Evolutionary conservation across 352 stramenopile genomes (phyloP).

Genomic region (Albugo laibachii): DNA sequence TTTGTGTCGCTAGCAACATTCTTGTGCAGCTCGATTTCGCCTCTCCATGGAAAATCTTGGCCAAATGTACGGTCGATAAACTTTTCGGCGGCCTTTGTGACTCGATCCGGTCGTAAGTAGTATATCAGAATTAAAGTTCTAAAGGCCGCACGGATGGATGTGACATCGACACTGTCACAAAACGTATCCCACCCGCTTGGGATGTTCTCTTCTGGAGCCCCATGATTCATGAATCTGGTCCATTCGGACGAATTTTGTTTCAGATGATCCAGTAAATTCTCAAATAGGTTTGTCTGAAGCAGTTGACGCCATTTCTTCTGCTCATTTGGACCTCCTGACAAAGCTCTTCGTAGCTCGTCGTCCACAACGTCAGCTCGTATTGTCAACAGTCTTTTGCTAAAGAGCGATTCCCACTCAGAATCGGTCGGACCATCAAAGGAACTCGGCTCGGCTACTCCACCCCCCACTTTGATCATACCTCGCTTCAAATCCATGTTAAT

Average conservation of each 20-base stretch:
- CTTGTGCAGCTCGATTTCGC: slow-evolving; percentile 85
- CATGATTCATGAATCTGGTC: slow-evolving; percentile 61
- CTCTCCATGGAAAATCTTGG: slow-evolving; percentile 85
- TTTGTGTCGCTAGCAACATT: slow-evolving; percentile 86
- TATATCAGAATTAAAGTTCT: slow-evolving; percentile 64
- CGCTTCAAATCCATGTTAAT: slow-evolving; percentile 72
- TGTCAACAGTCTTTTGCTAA: slow-evolving; percentile 6
- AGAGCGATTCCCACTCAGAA: slow-evolving; percentile 45
- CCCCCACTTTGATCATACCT: slow-evolving; percentile 23
- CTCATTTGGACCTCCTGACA: slow-evolving; percentile 7
- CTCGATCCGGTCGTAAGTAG: slow-evolving; percentile 77
- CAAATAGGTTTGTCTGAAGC: slow-evolving; percentile 49
- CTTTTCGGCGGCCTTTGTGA: slow-evolving; percentile 55
- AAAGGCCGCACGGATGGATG: slow-evolving; percentile 45
- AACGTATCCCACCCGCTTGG: slow-evolving; percentile 36
- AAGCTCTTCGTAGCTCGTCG: background rate
- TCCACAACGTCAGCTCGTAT: slow-evolving; percentile 4
- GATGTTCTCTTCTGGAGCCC: slow-evolving; percentile 49
- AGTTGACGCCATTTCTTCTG: slow-evolving; percentile 54
- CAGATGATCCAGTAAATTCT: slow-evolving; percentile 53
- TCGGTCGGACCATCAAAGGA: slow-evolving; percentile 42
- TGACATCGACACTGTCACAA: slow-evolving; percentile 15
- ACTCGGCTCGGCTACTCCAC: background rate
- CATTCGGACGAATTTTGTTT: slow-evolving; percentile 35
- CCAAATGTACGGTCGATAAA: slow-evolving; percentile 80